Evolutionary conservation across 495 filamentous ascomycete genomes (phyloP).

Genomic region (Neurospora sp.): DNA sequence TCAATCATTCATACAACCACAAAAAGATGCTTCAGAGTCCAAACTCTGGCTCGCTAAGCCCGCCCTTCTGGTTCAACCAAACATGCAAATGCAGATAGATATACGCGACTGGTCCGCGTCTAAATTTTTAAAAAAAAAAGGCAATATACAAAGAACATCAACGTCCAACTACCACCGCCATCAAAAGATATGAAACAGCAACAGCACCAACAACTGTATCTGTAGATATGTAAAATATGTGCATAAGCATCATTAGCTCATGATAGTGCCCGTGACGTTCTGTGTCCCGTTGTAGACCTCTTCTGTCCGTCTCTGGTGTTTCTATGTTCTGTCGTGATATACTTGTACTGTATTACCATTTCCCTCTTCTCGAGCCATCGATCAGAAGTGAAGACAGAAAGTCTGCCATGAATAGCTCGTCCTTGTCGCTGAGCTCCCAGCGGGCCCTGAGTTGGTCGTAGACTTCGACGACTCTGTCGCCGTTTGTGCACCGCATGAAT

Average conservation of each 20-base stretch:
- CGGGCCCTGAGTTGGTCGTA: slow-evolving; percentile 30
- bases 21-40: background rate
- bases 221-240: background rate
- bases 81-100: background rate
- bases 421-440: slow-evolving; percentile 23
- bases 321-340: background rate
- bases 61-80: background rate
- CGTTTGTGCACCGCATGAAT: slow-evolving; percentile 30
- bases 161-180: background rate
- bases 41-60: background rate
- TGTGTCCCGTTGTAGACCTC: background rate
- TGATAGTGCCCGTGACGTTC: background rate
- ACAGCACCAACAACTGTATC: background rate
- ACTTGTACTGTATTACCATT: background rate
- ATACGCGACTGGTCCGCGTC: background rate
- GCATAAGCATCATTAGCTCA: background rate
- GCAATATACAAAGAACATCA: background rate
- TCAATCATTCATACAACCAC: background rate
- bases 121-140: background rate
- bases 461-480: slow-evolving; percentile 26
- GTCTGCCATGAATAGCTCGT: slow-evolving; percentile 30
- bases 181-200: background rate
- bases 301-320: background rate
- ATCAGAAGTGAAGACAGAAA: slow-evolving; percentile 15
- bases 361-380: background rate